These are phyloP conservation scores for Candida frijolesensis DNA, from an alignment of 1,139 yeast genomes.

Conservation along the genomic window DNA sequence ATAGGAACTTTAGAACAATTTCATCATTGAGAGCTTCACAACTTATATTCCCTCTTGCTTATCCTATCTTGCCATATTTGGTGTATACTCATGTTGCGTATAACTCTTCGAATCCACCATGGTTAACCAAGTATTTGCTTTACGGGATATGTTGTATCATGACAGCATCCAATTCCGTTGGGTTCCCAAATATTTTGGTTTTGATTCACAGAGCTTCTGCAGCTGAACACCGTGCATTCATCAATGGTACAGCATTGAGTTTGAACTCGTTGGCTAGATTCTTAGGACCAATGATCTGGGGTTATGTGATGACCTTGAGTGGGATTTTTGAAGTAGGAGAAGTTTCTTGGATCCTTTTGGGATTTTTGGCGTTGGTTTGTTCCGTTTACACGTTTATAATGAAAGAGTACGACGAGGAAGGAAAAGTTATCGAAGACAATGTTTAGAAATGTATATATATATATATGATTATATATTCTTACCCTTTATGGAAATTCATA, in stretches of 20 bases:
- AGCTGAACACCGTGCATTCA: constrained; percentile 50
- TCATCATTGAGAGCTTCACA: constrained; percentile 45
- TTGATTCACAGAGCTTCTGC: constrained; percentile 49
- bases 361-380: constrained; percentile 37
- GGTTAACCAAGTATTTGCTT: constrained; percentile 25
- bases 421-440: constrained; percentile 1
- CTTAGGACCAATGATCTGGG: constrained; percentile 62
- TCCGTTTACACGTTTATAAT: constrained; percentile 33
- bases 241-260: constrained; percentile 52
- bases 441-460: background rate
- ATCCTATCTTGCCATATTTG: constrained; percentile 51
- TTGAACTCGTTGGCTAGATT: constrained; percentile 58
- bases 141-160: constrained; percentile 31
- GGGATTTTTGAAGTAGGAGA: constrained; percentile 46
- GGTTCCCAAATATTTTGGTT: constrained; percentile 45
- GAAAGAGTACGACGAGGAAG: constrained; percentile 33
- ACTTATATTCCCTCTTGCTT: constrained; percentile 48
- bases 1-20: constrained; percentile 49
- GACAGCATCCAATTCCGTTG: constrained; percentile 33
- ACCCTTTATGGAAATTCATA: background rate
- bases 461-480: background rate
- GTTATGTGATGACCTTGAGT: constrained; percentile 53
- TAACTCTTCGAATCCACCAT: constrained; percentile 25
- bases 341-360: constrained; percentile 53
- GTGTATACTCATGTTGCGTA: constrained; percentile 44